phyloP scores from a whole-genome alignment of 495 filamentous ascomycete species.

The Xanthoparmelia taractica region DNA sequence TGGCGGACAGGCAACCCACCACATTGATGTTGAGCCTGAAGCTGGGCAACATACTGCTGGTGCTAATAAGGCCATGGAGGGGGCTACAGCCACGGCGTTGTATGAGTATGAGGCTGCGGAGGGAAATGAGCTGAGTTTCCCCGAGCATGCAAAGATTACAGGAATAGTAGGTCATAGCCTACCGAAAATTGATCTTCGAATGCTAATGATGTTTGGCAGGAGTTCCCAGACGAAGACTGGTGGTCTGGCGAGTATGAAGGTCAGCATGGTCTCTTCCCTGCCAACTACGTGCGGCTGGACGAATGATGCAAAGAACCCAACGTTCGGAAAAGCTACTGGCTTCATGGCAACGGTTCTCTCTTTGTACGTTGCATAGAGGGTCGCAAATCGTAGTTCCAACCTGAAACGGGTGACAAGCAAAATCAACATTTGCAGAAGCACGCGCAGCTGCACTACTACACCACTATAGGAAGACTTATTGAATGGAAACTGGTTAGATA shows the following conservation, averaged over 20 bases:
- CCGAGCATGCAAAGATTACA: slow-evolving; percentile 71
- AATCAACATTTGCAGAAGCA: not conserved
- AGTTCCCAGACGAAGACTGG: slow-evolving; percentile 99
- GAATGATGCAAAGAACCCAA: slow-evolving; percentile 30
- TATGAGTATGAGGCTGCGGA: slow-evolving; percentile 98
- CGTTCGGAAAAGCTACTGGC: not conserved
- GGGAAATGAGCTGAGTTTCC: slow-evolving; percentile 93
- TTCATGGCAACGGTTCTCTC: not conserved
- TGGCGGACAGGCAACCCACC: slow-evolving; percentile 13
- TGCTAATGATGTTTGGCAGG: slow-evolving; percentile 38
- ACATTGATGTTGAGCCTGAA: slow-evolving; percentile 29
- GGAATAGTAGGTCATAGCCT: slow-evolving; percentile 46
- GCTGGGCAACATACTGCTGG: slow-evolving; percentile 25
- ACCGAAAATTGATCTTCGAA: slow-evolving; percentile 9
- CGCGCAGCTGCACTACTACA: not conserved
- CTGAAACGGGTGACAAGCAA: not conserved
- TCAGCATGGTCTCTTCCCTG: slow-evolving; percentile 81
- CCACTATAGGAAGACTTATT: not conserved
- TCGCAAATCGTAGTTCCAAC: not conserved
- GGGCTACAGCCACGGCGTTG: slow-evolving; percentile 67
- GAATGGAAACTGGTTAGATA: not conserved
- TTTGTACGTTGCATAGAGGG: not conserved
- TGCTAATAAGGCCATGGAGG: slow-evolving; percentile 31
- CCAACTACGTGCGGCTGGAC: slow-evolving; percentile 68
- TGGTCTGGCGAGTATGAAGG: slow-evolving; percentile 85